phyloP scores from a whole-genome alignment of 495 filamentous ascomycete genomes.

The Aspergillus saccharolyticus region DNA sequence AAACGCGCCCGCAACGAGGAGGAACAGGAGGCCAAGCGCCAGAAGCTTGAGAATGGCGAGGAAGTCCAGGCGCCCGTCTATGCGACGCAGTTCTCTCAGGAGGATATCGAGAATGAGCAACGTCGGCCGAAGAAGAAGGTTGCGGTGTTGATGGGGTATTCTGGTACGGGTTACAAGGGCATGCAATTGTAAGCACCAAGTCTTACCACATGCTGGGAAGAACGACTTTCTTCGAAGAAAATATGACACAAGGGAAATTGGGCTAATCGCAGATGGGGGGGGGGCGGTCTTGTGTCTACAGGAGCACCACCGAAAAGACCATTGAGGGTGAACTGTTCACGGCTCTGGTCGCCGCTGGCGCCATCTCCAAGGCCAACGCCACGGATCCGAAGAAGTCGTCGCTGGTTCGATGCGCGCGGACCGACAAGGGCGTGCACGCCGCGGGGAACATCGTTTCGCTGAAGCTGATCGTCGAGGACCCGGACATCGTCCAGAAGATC shows the following conservation, averaged over 20 bases:
- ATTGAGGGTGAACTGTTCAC: slow-evolving; percentile 96
- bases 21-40: slow-evolving; percentile 54
- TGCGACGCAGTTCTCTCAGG: slow-evolving; percentile 57
- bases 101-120: slow-evolving; percentile 80
- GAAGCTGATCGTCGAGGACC: slow-evolving; percentile 92
- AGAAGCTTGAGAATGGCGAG: slow-evolving; percentile 47
- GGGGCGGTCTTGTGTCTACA: slow-evolving; percentile 41
- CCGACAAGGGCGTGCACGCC: slow-evolving; percentile 96
- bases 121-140: slow-evolving; percentile 92
- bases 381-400: slow-evolving; percentile 95
- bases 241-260: too few relatives aligned
- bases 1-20: slow-evolving; percentile 58
- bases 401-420: slow-evolving; percentile 87
- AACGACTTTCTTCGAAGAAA: too few relatives aligned
- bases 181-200: slow-evolving; percentile 74
- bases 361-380: slow-evolving; percentile 94
- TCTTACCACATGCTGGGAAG: too few relatives aligned
- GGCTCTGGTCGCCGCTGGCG: slow-evolving; percentile 82
- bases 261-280: too few relatives aligned
- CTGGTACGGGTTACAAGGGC: slow-evolving; percentile 94
- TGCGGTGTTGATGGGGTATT: slow-evolving; percentile 90
- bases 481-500: slow-evolving; percentile 81
- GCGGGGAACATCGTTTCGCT: slow-evolving; percentile 94
- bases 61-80: slow-evolving; percentile 38
- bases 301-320: slow-evolving; percentile 64